Base-by-base conservation (phyloP, 2,329 filamentous ascomycete genomes). In the Sclerotinia nivalis region DNA sequence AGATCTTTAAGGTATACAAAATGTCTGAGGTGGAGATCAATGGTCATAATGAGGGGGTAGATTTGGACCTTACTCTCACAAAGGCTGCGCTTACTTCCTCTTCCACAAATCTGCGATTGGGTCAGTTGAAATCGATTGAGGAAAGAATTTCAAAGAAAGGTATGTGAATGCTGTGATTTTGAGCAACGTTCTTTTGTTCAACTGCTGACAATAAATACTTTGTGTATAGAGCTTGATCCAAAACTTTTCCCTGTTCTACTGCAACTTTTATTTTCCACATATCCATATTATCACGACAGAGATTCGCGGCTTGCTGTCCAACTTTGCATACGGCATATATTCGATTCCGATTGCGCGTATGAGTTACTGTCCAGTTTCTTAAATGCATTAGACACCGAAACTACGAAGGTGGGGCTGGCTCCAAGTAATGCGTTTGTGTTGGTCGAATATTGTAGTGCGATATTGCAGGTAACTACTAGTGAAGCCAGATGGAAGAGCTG, bases 281-380 rank as follows among this genome's bases (percentile, higher is more conserved):
- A 97, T 78, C 88, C 92, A 72, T 88, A 91, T 75, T 99, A 98
- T 81, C 83, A 89, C 80, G 96, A 99, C 81, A 89, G 94, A 76
- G 84, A 88, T 73, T 98, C 96, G 58, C 88, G 96, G 75, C 86
- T 89, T 75, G 93, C 93, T 50, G 93, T 93, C 45, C 92, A 97
- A 79, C 85, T 87, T 81, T 97, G 94, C 79, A 85, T 99, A 69
- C 83, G 85, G 73, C 85, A 88, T 66, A 84, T 95, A 74, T 84
- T 94, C 70, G 85, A 85, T 69, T 84, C 83, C 67, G 82, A 81
- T n/a, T 77, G 84, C 25, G 84, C 90, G 62, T 81, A 85, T 43
- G 85, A 89, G 52, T 80, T 82, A 12, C 81, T 96, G 62, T 83
- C 87, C 52, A 83, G 86, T 1, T 87, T 97, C 70, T 85, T 93